Evolutionary conservation across 768 basidiomycete genomes (phyloP), one percentile per base, ranked within the genome.

Genomic region (Boletellus ananiceps): DNA sequence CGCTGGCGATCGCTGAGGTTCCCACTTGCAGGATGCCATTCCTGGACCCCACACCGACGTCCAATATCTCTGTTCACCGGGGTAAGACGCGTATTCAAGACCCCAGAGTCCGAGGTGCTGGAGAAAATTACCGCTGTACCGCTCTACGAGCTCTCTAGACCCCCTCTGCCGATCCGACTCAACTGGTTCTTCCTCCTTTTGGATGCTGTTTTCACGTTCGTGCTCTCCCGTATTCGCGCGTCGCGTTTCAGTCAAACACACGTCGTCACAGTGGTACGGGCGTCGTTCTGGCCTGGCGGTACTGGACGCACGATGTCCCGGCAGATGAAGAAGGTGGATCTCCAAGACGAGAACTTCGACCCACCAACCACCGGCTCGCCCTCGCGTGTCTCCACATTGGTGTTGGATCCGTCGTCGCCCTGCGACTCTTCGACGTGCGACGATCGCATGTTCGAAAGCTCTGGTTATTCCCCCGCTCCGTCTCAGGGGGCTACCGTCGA

Each of bases 171-270:
- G 18, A 51, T 66, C 43, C 59, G 53, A 46, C 27, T 66, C 25
- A 62, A 64, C 16, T 62, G 56, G 64, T 8, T 58, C 21, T 61
- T 68, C 36, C 59, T 66, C 39, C 45, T 66, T 27, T 32, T 66
- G 27, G 64, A 66, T 31, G 62, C 59, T 1, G 44, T 66, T 13
- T 66, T 66, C 48, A 68, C 64, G 64, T 66, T 44, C 44, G 64
- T 61, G 35, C 19, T 35, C 19, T 34, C 8, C 35, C 47, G 16
- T 37, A 5, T 14, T 34, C 29, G 37, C 27, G 9, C 27, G 36
- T 38, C 40, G 12, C 39, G 2, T 13, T 43, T 34, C 39, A 29
- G 38, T 47, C 13, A 5, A 15, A 41, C 16, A 5, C 32, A 15
- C 25, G 9, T 42, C 33, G 4, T 5, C 25, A 29, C 51, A 65